Evolutionary conservation across 768 basidiomycete genomes (phyloP).

Genomic region (Xerocomellus dryophilus): DNA sequence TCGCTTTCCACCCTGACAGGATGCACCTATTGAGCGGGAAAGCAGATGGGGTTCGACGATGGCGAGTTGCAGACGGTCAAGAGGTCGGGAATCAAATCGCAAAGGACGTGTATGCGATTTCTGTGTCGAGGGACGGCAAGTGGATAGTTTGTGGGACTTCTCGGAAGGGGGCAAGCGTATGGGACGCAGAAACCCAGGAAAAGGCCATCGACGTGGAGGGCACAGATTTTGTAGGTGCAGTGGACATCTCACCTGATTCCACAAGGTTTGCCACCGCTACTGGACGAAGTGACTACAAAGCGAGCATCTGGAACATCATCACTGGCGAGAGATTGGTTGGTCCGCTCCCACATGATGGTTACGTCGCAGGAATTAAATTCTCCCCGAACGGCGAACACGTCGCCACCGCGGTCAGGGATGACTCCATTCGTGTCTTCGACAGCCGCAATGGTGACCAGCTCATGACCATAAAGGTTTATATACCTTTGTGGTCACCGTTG

Average conservation of each 20-base stretch:
- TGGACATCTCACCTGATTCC: background rate
- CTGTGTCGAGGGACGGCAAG: background rate
- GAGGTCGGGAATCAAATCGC: background rate
- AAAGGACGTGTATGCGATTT: background rate
- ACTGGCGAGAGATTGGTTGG: too few species aligned
- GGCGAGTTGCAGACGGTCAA: background rate
- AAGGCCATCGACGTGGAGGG: background rate
- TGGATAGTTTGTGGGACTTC: background rate
- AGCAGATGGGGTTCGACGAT: background rate
- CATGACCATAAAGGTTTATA: too few species aligned
- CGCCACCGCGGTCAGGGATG: too few species aligned
- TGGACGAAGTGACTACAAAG: too few species aligned
- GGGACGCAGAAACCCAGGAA: background rate
- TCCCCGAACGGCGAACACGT: too few species aligned
- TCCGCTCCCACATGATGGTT: too few species aligned
- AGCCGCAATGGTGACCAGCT: too few species aligned
- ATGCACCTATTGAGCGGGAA: background rate
- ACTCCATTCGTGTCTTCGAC: too few species aligned
- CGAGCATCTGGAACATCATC: too few species aligned
- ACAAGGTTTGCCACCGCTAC: background rate
- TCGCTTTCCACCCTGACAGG: background rate
- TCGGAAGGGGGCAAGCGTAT: background rate
- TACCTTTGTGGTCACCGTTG: too few species aligned
- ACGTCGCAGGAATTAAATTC: too few species aligned
- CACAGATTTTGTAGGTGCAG: accelerated